phyloP scores from a whole-genome alignment of 768 basidiomycete species.

The Candolleomyces aberdarensis region DNA sequence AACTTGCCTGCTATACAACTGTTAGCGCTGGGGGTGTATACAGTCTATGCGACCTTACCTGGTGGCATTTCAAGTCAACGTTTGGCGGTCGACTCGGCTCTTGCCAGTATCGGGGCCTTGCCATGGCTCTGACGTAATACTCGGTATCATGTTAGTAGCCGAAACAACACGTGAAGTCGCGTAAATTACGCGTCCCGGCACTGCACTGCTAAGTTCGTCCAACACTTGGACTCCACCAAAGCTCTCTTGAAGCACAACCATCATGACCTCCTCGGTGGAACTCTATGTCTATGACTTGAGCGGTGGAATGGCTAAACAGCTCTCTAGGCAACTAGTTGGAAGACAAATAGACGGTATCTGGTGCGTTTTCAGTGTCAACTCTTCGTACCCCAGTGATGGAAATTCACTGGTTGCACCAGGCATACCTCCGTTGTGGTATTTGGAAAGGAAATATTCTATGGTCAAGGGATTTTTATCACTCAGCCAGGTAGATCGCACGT shows the following conservation, averaged over 20 bases:
- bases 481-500: slow-evolving; percentile 82
- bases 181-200: not conserved
- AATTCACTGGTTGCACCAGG: slow-evolving; percentile 32
- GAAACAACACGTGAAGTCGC: not conserved
- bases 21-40: not conserved
- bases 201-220: not conserved
- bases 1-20: no score
- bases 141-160: not conserved
- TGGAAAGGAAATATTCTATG: slow-evolving; percentile 86
- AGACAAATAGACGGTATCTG: slow-evolving; percentile 93
- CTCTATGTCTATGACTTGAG: slow-evolving; percentile 92
- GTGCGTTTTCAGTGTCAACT: slow-evolving; percentile 35
- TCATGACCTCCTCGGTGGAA: slow-evolving; percentile 51
- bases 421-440: slow-evolving; percentile 92
- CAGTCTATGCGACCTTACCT: not conserved
- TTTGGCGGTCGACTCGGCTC: no score
- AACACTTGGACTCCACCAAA: not conserved
- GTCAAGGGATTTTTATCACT: slow-evolving; percentile 75
- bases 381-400: not conserved
- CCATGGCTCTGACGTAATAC: no score
- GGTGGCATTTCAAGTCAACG: not conserved
- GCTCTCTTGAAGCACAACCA: not conserved
- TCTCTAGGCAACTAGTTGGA: slow-evolving; percentile 81
- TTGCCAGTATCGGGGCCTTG: no score
- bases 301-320: slow-evolving; percentile 75